A percentile compares a stretch with the other conserved stretches of the same genome.
Evolutionary conservation across 495 filamentous ascomycete genomes (phyloP).

Genomic region (Parachaetomium inaequale): DNA sequence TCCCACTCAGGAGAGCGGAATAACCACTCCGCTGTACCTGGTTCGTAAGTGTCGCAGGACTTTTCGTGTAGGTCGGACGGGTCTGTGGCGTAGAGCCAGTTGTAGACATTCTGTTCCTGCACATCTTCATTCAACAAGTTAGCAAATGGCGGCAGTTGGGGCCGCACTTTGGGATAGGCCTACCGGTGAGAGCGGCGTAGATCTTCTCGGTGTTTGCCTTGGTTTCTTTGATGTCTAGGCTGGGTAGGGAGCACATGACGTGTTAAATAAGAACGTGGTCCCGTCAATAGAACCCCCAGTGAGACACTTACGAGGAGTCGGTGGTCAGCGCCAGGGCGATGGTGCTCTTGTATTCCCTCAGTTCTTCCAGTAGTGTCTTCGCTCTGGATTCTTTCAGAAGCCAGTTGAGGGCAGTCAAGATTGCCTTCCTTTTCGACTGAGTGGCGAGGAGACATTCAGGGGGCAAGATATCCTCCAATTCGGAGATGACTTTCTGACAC

Average conservation of each 20-base stretch:
- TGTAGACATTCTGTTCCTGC: background rate
- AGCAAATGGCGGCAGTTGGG: background rate
- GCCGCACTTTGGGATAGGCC: background rate
- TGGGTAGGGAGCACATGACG: background rate
- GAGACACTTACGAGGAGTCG: conserved; percentile 10
- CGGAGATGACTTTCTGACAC: background rate
- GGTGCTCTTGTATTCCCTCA: conserved; percentile 18
- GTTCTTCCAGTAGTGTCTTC: conserved; percentile 14
- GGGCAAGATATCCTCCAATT: conserved; percentile 6
- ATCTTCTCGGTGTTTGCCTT: background rate
- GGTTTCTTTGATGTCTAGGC: background rate
- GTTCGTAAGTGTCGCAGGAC: conserved; percentile 22
- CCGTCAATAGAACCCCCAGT: too few relatives aligned
- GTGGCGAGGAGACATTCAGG: background rate
- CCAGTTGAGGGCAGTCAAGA: conserved; percentile 15
- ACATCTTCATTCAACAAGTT: background rate
- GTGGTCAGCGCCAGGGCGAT: conserved; percentile 16
- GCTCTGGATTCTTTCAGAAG: conserved; percentile 13
- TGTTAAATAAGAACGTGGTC: background rate
- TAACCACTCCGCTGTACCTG: conserved; percentile 30
- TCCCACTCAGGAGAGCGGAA: conserved; percentile 27
- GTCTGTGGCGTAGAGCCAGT: conserved; percentile 15
- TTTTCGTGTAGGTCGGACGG: conserved; percentile 22
- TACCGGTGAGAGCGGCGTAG: background rate
- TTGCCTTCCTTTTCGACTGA: conserved; percentile 9